These are phyloP conservation scores for Jaapia argillacea DNA, from an alignment of 768 basidiomycete species.

Conservation along the genomic window DNA sequence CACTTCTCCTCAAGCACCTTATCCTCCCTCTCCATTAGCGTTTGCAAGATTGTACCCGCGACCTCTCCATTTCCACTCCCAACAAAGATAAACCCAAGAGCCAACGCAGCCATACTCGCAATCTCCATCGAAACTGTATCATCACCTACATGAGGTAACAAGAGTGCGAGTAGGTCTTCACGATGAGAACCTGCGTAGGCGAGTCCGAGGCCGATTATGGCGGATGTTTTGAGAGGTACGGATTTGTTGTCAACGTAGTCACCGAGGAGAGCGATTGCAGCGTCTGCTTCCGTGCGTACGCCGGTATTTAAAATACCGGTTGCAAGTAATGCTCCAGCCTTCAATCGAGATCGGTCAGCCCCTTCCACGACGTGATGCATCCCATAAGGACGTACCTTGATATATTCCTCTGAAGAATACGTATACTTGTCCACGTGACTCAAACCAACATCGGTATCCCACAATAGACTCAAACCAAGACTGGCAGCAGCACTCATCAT, in stretches of 20 bases:
- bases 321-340: constrained; percentile 91
- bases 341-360: too few species aligned
- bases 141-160: constrained; percentile 80
- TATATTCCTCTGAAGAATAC: constrained; percentile 91
- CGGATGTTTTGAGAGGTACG: constrained; percentile 71
- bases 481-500: constrained; percentile 97
- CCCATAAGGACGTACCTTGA: constrained; percentile 77
- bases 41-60: constrained; percentile 80
- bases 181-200: constrained; percentile 94
- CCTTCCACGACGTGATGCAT: neutral
- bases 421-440: constrained; percentile 96
- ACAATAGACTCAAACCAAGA: constrained; percentile 84
- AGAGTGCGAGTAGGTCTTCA: constrained; percentile 65
- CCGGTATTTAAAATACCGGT: constrained; percentile 88
- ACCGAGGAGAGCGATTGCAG: constrained; percentile 80
- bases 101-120: constrained; percentile 72
- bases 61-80: constrained; percentile 94
- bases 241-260: constrained; percentile 89
- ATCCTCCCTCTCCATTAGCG: constrained; percentile 77
- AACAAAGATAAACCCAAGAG: constrained; percentile 91
- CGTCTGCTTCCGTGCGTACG: constrained; percentile 88
- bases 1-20: constrained; percentile 85
- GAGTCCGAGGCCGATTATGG: constrained; percentile 88
- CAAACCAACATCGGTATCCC: constrained; percentile 93
- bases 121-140: constrained; percentile 84